Conservation (phyloP, 1,284 basidiomycete genomes). For the Trametes versicolor region DNA sequence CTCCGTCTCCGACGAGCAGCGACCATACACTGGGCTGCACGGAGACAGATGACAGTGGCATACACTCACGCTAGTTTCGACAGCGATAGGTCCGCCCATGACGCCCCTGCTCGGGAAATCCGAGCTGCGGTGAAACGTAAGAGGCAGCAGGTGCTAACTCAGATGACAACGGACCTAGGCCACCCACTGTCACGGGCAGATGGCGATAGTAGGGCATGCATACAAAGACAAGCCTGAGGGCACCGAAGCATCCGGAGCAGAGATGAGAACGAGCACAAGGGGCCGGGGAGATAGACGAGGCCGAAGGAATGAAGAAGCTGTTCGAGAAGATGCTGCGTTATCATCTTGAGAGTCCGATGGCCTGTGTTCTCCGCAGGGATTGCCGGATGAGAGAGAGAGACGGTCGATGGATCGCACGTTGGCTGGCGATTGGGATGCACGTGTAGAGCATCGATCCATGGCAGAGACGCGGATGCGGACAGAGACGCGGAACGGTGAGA, state of each 20-base stretch:
- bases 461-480: not conserved
- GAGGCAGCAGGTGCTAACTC: not conserved
- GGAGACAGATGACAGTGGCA: no score
- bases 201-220: not conserved
- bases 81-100: no score
- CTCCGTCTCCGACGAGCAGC: no score
- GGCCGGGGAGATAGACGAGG: slow-evolving; percentile 15
- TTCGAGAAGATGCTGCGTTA: slow-evolving; percentile 24
- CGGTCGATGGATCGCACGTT: slow-evolving; percentile 32
- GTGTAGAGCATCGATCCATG: slow-evolving; percentile 27
- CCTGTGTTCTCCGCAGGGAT: not conserved
- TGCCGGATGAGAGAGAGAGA: slow-evolving; percentile 1
- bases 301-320: slow-evolving; percentile 3
- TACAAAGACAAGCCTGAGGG: not conserved
- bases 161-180: slow-evolving; percentile 13
- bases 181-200: slow-evolving; percentile 4
- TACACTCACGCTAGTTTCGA: no score
- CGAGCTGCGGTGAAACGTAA: slow-evolving; percentile 14
- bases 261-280: slow-evolving; percentile 16
- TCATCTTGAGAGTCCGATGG: slow-evolving; percentile 10
- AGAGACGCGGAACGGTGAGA: slow-evolving; percentile 4
- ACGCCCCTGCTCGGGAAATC: no score
- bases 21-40: no score
- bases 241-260: slow-evolving; percentile 1
- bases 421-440: slow-evolving; percentile 29